These are phyloP conservation scores for Solanum chiquidenum DNA, from an alignment of 257 asterid genomes.

Conservation along the genomic window DNA sequence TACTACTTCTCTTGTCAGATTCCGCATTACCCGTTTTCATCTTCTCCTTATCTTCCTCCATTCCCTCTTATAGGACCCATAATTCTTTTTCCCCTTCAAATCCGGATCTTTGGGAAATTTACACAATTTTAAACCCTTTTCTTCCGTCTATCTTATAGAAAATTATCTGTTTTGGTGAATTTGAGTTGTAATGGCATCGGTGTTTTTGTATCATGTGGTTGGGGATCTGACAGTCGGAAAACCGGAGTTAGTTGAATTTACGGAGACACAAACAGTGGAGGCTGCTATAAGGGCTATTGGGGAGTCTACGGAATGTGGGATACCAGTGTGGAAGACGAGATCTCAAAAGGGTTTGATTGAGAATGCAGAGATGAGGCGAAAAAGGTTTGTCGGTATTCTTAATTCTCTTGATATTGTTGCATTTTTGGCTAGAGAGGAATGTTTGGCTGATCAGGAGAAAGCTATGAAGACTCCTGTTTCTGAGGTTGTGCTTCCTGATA, in stretches of 20 bases:
- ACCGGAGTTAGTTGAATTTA: slow-evolving; percentile 83
- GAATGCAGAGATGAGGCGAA: slow-evolving; percentile 63
- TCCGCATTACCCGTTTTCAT: slow-evolving; percentile 30
- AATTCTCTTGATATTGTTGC: slow-evolving; percentile 79
- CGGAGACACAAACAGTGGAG: slow-evolving; percentile 72
- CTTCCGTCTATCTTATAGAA: background rate
- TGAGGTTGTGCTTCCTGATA: slow-evolving; percentile 52
- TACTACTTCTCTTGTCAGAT: slow-evolving; percentile 4
- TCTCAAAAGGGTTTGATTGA: slow-evolving; percentile 42
- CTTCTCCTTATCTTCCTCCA: slow-evolving; percentile 48
- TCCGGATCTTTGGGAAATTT: background rate
- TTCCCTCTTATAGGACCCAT: slow-evolving; percentile 26
- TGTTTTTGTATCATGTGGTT: slow-evolving; percentile 86
- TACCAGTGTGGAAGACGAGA: slow-evolving; percentile 84
- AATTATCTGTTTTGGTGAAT: background rate
- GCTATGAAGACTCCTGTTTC: slow-evolving; percentile 86
- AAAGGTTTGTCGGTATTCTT: slow-evolving; percentile 85
- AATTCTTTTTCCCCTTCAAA: background rate
- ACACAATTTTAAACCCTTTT: background rate
- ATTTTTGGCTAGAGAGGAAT: slow-evolving; percentile 66
- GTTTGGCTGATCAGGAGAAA: slow-evolving; percentile 55
- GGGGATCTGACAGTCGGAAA: slow-evolving; percentile 99
- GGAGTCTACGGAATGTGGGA: slow-evolving; percentile 83
- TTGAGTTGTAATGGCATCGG: slow-evolving; percentile 53
- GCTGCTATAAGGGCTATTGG: slow-evolving; percentile 80